Percentiles rank a stretch among this genome's conserved stretches.
Evolutionary conservation across 1,139 yeast genomes (phyloP).

Genomic region (Lodderomyces beijingensis): DNA sequence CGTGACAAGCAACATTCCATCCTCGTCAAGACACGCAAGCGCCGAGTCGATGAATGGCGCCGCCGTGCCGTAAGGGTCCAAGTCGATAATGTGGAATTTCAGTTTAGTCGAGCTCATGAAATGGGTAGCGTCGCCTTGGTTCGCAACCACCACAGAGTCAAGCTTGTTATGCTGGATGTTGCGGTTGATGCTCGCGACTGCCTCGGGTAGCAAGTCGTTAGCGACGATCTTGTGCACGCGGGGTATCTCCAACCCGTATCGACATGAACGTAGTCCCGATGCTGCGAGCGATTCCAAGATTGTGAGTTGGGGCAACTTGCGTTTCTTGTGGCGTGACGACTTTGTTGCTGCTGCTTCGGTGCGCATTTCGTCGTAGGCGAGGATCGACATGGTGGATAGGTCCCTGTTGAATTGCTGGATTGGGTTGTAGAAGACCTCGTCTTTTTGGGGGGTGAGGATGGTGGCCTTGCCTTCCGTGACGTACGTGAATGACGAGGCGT

Average conservation of each 20-base stretch:
- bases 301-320: constrained; percentile 33
- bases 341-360: constrained; percentile 19
- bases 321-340: constrained; percentile 16
- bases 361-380: constrained; percentile 70
- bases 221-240: constrained; percentile 70
- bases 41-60: constrained; percentile 93
- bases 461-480: constrained; percentile 80
- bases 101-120: constrained; percentile 51
- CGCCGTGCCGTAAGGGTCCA: constrained; percentile 97
- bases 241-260: constrained; percentile 90
- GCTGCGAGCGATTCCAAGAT: constrained; percentile 91
- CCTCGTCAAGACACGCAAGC: constrained; percentile 71
- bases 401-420: constrained; percentile 96
- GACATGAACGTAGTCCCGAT: constrained; percentile 87
- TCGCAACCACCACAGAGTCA: constrained; percentile 49
- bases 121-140: constrained; percentile 84
- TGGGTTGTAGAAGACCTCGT: constrained; percentile 90
- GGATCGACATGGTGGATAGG: constrained; percentile 75
- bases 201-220: constrained; percentile 80
- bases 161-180: constrained; percentile 69
- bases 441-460: constrained; percentile 70
- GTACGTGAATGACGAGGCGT: constrained; percentile 23
- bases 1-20: constrained; percentile 81
- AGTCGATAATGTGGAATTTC: constrained; percentile 78
- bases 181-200: constrained; percentile 75